Percentiles rank a stretch among this genome's conserved stretches.
phyloP scores from a whole-genome alignment of 805 yeast genomes.

The Lipomyces japonicus region DNA sequence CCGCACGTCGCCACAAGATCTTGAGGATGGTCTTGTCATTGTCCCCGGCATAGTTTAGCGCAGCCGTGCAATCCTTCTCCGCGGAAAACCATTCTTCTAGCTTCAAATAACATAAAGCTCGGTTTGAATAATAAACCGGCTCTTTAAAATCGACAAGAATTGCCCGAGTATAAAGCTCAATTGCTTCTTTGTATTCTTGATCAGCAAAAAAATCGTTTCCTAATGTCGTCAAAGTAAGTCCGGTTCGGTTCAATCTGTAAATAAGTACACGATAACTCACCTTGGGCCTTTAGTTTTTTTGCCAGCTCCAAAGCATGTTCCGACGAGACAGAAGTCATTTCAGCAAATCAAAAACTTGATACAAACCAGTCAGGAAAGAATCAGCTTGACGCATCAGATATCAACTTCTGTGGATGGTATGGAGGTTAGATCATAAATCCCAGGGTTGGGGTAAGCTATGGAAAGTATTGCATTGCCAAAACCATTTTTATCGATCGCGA shows the following conservation, averaged over 20 bases:
- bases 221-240: not conserved
- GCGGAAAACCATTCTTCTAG: conserved; percentile 50
- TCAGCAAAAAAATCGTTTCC: conserved; percentile 55
- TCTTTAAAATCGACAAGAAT: conserved; percentile 47
- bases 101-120: conserved; percentile 63
- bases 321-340: no score
- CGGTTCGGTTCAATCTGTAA: not conserved
- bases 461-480: no score
- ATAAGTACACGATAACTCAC: not conserved
- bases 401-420: no score
- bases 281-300: conserved; percentile 5
- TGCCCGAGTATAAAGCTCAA: conserved; percentile 54
- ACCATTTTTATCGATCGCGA: no score
- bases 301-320: no score
- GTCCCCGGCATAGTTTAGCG: conserved; percentile 5
- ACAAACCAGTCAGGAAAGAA: no score
- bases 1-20: conserved; percentile 14
- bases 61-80: conserved; percentile 43
- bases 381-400: no score
- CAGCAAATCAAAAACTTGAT: no score
- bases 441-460: no score
- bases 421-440: no score
- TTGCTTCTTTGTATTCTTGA: conserved; percentile 50
- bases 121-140: conserved; percentile 60
- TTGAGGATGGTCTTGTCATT: conserved; percentile 15